Percentiles rank a stretch among this genome's conserved stretches.
Conservation (phyloP, 2,329 filamentous ascomycete species). For the Aspergillus ibericus region DNA sequence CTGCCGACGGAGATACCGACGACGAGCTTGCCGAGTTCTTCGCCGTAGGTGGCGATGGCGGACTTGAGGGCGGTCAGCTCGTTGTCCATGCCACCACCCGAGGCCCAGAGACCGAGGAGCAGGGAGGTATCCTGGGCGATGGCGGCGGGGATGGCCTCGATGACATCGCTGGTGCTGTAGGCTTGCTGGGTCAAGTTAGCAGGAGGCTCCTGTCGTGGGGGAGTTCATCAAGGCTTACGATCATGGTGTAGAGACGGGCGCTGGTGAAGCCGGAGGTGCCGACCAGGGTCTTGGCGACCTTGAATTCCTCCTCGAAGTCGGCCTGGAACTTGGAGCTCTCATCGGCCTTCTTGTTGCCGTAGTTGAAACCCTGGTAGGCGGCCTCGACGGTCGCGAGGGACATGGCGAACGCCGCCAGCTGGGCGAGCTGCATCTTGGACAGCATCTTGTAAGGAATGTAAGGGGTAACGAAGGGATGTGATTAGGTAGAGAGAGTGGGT, state of each 20-base stretch:
- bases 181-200: conserved; percentile 26
- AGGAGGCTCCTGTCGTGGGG: background rate
- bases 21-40: conserved; percentile 57
- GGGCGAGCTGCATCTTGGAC: conserved; percentile 35
- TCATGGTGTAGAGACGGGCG: conserved; percentile 62
- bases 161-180: conserved; percentile 64
- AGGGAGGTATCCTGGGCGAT: conserved; percentile 76
- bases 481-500: background rate
- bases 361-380: conserved; percentile 50
- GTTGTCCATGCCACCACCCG: conserved; percentile 68
- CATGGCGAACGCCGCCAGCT: conserved; percentile 36
- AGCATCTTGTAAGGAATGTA: conserved; percentile 10
- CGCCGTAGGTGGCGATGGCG: conserved; percentile 69
- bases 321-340: conserved; percentile 43
- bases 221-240: conserved; percentile 34
- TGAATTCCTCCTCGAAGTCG: conserved; percentile 48
- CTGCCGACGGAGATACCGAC: conserved; percentile 82
- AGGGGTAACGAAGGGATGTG: background rate
- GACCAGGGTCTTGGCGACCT: conserved; percentile 39
- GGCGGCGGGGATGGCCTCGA: conserved; percentile 76
- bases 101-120: conserved; percentile 82
- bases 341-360: conserved; percentile 44
- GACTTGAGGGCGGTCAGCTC: conserved; percentile 71
- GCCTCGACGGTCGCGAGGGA: conserved; percentile 37
- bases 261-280: conserved; percentile 46